Base-by-base conservation (phyloP, 208 protist species). In the Kentomonas sorsogonicus region DNA sequence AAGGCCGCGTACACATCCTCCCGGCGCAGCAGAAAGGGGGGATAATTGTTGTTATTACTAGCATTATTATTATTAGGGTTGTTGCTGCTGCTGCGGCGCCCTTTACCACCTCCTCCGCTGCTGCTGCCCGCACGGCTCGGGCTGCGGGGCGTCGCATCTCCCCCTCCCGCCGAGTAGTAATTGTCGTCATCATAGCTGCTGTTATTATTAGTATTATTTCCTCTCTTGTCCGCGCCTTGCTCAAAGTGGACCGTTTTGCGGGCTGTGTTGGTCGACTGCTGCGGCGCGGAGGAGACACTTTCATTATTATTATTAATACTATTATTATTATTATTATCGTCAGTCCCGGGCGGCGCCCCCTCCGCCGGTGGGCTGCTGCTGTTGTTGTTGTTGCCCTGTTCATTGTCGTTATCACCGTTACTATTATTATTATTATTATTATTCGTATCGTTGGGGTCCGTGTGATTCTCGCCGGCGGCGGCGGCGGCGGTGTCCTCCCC, bases 1-100 rank as follows among this genome's bases (percentile, higher is more conserved):
- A 97, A 97, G 4, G 91, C 94, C 5, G 84, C 80, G 33, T 81
- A 70, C 13, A 97, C 87, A 41, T 97, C 91, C 0, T 91, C 89
- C 16, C 72, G 66, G 0, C 73, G 87, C 25, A 95, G 77, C 16
- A 53, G 33, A 38, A 88, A 88, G 5, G 63, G 69, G 10, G 50
- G 33, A 16, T 16, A 30, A 22, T 54, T 30, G 13, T 53, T 60
- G 25, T 60, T 22, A 3, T n/a, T 43, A 23, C 25, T 29, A 2
- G 18, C 20, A 2, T 26, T 56, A 15, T 47, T 55, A 20, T 20
- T 23, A 41, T n/a, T 10, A 0, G 13, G 16, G 39, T 20, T 57
- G 36, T 61, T 57, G 27, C 26, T 31, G 45, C 22, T 39, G 54
- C 38, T 33, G 51, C 41, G 16, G 44, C 46, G 25, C 43, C 61